These are phyloP conservation scores for Zymoseptoria passerinii DNA, from an alignment of 2,329 filamentous ascomycete genomes.

Conservation along the genomic window DNA sequence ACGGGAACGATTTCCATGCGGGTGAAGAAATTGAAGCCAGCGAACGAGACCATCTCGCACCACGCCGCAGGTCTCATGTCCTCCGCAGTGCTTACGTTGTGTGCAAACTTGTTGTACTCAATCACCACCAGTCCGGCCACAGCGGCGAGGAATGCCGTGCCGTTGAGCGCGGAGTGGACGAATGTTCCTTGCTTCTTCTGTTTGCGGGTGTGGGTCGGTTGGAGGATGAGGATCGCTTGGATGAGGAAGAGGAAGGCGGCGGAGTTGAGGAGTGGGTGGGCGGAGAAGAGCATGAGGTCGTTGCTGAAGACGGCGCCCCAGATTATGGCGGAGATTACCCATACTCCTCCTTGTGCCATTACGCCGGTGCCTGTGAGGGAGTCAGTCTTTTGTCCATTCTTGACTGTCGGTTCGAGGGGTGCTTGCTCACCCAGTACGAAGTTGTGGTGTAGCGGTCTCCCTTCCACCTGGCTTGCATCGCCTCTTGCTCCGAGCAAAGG, in stretches of 20 bases:
- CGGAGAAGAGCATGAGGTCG: slow-evolving; percentile 72
- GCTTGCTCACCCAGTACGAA: slow-evolving; percentile 59
- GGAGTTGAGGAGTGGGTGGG: slow-evolving; percentile 35
- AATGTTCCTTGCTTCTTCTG: slow-evolving; percentile 61
- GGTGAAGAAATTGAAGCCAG: too few relatives aligned
- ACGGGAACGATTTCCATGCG: too few relatives aligned
- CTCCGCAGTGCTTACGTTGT: too few relatives aligned
- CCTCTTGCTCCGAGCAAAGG: slow-evolving; percentile 64
- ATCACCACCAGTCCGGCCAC: slow-evolving; percentile 61
- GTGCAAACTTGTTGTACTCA: slow-evolving; percentile 73
- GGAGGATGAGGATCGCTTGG: slow-evolving; percentile 74
- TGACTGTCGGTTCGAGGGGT: too few relatives aligned
- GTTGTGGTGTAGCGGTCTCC: slow-evolving; percentile 59
- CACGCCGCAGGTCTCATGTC: too few relatives aligned
- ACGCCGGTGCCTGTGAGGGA: slow-evolving; percentile 63
- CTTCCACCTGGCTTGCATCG: slow-evolving; percentile 62
- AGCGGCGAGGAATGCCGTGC: slow-evolving; percentile 54
- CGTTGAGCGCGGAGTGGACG: slow-evolving; percentile 63
- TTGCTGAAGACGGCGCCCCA: slow-evolving; percentile 69
- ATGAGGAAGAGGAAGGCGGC: slow-evolving; percentile 65
- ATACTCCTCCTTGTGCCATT: slow-evolving; percentile 68
- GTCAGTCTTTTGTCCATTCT: slow-evolving; percentile 2
- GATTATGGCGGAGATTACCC: slow-evolving; percentile 67
- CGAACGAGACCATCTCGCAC: too few relatives aligned
- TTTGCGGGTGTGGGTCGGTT: slow-evolving; percentile 69